Evolutionary conservation across 1,139 yeast species (phyloP), one percentile per base, ranked within the genome.

Genomic region (Martiniozyma asiatica): DNA sequence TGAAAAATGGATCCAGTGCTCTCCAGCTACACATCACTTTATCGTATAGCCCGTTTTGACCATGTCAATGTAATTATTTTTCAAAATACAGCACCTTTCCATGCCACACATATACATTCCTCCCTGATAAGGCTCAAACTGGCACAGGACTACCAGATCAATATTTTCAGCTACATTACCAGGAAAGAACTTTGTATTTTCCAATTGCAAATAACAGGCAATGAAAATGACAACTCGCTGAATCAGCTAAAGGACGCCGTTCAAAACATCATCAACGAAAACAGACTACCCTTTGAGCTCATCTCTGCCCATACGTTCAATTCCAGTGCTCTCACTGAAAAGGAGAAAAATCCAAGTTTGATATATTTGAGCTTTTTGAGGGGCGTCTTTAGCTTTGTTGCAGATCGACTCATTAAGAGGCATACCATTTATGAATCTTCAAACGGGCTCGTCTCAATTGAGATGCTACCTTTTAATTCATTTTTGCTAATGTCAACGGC

Each of bases 331-430:
- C 13, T 24, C 14, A 19, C 16, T 8, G 14, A 20, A 6, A 16
- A 27, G 12, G 35, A 42, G 8, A 40, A 35, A 12, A 50, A 25
- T 47, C 55, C 8, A 34, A 45, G 8, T 47, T 47, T 24, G 10
- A 34, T 50, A 2, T 51, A 53, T 30, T 36, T 53, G 17, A 51
- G 53, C 26, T 51, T 53, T 22, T 35, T 53, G 13, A 39, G 53
- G 31, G 55, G 56, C 2, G 46, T 53, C 13, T 48, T 50, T 20
- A 47, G 42, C 35, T 38, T 29, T 22, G 18, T 51, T 2, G 32
- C 48, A 4, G 33, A 39, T 32, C 40, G 39, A 28, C 31, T 50
- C 19, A 35, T 48, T 1, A 36, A 31, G 11, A 17, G 30, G 3
- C 49, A 47, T 28, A 22, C 30, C 2, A 32, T 45, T 4, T 34